phyloP scores from a whole-genome alignment of 2,329 filamentous ascomycete genomes.

The Penicillium sp. region DNA sequence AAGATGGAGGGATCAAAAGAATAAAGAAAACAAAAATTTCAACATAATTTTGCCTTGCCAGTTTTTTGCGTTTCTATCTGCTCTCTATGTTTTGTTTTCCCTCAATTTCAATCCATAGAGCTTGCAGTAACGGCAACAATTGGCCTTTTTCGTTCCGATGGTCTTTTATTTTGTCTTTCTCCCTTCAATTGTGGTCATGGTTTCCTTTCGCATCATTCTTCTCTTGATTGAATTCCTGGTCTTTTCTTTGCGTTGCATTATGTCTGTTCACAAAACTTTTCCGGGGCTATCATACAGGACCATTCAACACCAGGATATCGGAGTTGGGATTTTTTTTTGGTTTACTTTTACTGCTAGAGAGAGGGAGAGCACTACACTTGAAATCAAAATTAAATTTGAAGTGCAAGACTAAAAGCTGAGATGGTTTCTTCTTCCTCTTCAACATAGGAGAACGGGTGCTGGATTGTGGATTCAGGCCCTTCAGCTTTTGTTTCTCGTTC shows the following conservation, averaged over 20 bases:
- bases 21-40: slow-evolving; percentile 20
- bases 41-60: slow-evolving; percentile 22
- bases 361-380: neutral
- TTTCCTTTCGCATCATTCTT: neutral
- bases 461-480: neutral
- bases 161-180: neutral
- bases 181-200: neutral
- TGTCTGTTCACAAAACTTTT: neutral
- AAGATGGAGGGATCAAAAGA: slow-evolving; percentile 11
- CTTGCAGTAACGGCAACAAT: slow-evolving; percentile 4
- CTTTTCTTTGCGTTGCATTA: neutral
- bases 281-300: slow-evolving; percentile 2
- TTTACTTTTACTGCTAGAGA: neutral
- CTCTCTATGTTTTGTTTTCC: slow-evolving; percentile 5
- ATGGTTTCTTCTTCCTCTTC: slow-evolving; percentile 20
- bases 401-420: slow-evolving; percentile 15
- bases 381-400: neutral
- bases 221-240: neutral
- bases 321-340: slow-evolving; percentile 19
- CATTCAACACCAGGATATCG: slow-evolving; percentile 18
- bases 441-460: slow-evolving; percentile 22
- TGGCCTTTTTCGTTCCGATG: neutral
- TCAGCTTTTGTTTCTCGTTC: neutral
- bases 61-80: slow-evolving; percentile 3
- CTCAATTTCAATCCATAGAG: slow-evolving; percentile 16